Evolutionary conservation across 805 yeast species (phyloP).

Genomic region (Naumovozyma castellii): DNA sequence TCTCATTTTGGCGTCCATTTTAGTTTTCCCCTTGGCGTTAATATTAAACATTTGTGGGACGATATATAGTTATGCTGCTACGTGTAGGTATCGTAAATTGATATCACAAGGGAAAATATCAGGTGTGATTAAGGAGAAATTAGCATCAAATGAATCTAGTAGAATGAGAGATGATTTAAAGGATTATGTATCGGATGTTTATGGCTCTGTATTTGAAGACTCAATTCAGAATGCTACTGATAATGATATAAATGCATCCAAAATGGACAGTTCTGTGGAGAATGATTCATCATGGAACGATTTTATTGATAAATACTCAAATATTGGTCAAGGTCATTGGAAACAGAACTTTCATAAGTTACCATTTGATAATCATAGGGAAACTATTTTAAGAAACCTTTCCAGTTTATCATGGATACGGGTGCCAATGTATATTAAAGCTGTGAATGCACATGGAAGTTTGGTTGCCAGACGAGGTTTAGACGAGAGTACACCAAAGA

Average conservation of each 20-base stretch:
- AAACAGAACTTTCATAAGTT: constrained; percentile 13
- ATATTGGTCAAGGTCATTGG: constrained; percentile 12
- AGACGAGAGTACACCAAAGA: constrained; percentile 20
- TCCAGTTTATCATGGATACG: constrained; percentile 68
- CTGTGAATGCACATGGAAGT: constrained; percentile 77
- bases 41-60: constrained; percentile 23
- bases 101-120: constrained; percentile 18
- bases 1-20: constrained; percentile 1
- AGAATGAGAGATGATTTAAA: constrained; percentile 20
- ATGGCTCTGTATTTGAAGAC: constrained; percentile 15
- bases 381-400: constrained; percentile 41
- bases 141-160: not conserved
- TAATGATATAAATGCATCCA: constrained; percentile 1
- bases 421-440: constrained; percentile 59
- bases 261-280: constrained; percentile 6
- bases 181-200: constrained; percentile 16
- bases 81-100: constrained; percentile 19
- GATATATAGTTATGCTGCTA: constrained; percentile 23
- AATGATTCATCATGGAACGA: too few relatives aligned
- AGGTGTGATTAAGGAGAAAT: constrained; percentile 12
- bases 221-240: constrained; percentile 5
- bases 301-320: constrained; percentile 22
- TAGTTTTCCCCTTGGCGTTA: constrained; percentile 22
- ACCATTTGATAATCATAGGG: constrained; percentile 33
- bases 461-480: constrained; percentile 72